phyloP scores from a whole-genome alignment of 768 basidiomycete species.

The Leucocoprinus leucothites region DNA sequence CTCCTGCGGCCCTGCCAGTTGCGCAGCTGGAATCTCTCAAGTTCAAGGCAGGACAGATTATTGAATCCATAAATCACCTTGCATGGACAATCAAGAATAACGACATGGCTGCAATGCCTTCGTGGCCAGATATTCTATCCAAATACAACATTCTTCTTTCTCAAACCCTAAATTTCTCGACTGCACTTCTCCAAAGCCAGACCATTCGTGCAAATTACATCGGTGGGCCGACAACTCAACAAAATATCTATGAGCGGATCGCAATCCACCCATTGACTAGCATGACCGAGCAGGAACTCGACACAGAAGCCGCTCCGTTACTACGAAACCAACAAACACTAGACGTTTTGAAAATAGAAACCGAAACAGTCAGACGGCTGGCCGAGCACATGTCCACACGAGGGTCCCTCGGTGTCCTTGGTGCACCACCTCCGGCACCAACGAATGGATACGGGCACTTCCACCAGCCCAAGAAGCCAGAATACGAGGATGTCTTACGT shows the following conservation, averaged over 20 bases:
- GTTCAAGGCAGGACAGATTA: constrained; percentile 76
- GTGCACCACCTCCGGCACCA: constrained; percentile 27
- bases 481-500: constrained; percentile 59
- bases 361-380: constrained; percentile 66
- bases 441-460: constrained; percentile 15
- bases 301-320: constrained; percentile 69
- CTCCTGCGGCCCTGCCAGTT: constrained; percentile 44
- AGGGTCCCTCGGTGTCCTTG: constrained; percentile 50
- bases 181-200: constrained; percentile 43
- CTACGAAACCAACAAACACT: constrained; percentile 79
- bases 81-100: constrained; percentile 62
- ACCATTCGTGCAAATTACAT: not conserved
- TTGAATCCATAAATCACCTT: constrained; percentile 68
- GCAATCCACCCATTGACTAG: constrained; percentile 60
- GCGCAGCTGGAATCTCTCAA: constrained; percentile 73
- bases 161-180: constrained; percentile 77
- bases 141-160: constrained; percentile 85
- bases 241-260: constrained; percentile 60
- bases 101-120: constrained; percentile 58
- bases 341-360: constrained; percentile 70
- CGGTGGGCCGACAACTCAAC: constrained; percentile 16
- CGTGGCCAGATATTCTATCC: constrained; percentile 84
- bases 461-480: constrained; percentile 33
- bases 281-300: constrained; percentile 65
- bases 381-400: constrained; percentile 63